Base-by-base conservation (phyloP, 2,329 filamentous ascomycete genomes). In the Aspergillus sergii region DNA sequence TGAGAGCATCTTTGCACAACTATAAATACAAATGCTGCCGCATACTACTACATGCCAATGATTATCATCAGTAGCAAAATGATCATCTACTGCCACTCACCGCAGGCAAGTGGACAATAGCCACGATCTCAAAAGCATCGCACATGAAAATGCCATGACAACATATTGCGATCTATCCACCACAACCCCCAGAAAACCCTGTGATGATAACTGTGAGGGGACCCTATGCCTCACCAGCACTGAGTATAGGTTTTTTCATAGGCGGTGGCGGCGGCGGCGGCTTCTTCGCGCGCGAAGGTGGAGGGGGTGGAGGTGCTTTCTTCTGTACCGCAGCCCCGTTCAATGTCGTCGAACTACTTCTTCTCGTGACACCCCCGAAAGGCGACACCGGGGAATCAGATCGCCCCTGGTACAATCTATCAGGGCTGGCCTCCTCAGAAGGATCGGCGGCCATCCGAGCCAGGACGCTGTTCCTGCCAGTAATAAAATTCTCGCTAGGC, bases 241-340 rank as follows among this genome's bases (percentile, higher is more conserved):
- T 70, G 4, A 77, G 59, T 30, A 76, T 60, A 28, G 71, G 83
- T 68, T 86, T 80, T 81, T 90, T 90, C 78, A 88, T 84, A 26
- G 88, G 88, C 12, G 86, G 86, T 26, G 87, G 88, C 43, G 86
- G 86, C 64, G 88, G 87, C 26, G 86, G 84, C 14, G 88, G 87
- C 76, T 90, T 90, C 82, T 89, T 91, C 41, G 85, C 79, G 71
- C 88, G 80, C 26, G 84, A 85, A 10, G 86, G 85, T 30, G 86
- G 86, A 28, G 88, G 88, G 32, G 88, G 88, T 23, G 88, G 88
- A 54, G 87, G 85, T 51, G 82, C 83, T 75, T 86, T 88, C 74
- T 84, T 85, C 54, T 76, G 72, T 30, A 73, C 56, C 53, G 66
- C 64, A 16, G 65, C 66, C 34, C 67, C 68, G 68, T 74, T 73